phyloP scores from a whole-genome alignment of 306 rosid species.

The Cicer chorassanicum region DNA sequence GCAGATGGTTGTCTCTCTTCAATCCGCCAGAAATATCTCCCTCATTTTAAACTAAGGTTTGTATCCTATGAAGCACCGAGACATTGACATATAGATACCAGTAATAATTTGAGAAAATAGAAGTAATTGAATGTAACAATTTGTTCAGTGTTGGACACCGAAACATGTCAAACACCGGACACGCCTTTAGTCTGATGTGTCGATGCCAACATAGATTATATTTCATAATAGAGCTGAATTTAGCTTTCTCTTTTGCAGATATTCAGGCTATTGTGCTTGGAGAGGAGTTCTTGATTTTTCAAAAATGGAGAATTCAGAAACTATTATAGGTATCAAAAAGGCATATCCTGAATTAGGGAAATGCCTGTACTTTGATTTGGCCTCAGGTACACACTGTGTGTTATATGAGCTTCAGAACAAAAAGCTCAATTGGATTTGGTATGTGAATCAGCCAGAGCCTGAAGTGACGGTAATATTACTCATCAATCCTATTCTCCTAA shows the following conservation, averaged over 20 bases:
- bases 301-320: slow-evolving; percentile 63
- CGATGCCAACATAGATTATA: too few species aligned
- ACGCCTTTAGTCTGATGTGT: too few species aligned
- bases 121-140: too few species aligned
- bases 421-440: slow-evolving; percentile 88
- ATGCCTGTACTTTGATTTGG: slow-evolving; percentile 81
- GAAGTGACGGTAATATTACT: slow-evolving; percentile 57
- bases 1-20: slow-evolving; percentile 91
- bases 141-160: too few species aligned
- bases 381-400: slow-evolving; percentile 64
- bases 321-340: slow-evolving; percentile 54
- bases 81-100: too few species aligned
- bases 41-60: slow-evolving; percentile 70
- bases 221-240: not conserved
- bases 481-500: too few species aligned
- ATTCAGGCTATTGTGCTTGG: slow-evolving; percentile 92
- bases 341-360: slow-evolving; percentile 84
- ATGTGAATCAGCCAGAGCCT: slow-evolving; percentile 81
- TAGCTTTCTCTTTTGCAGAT: slow-evolving; percentile 51
- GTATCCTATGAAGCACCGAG: not conserved
- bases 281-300: slow-evolving; percentile 87
- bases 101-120: too few species aligned
- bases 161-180: too few species aligned
- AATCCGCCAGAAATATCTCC: slow-evolving; percentile 63
- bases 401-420: slow-evolving; percentile 72